A percentile compares a stretch with the other conserved stretches of the same genome.
phyloP scores from a whole-genome alignment of 2,329 filamentous ascomycete species.

The Botrytis byssoidea region DNA sequence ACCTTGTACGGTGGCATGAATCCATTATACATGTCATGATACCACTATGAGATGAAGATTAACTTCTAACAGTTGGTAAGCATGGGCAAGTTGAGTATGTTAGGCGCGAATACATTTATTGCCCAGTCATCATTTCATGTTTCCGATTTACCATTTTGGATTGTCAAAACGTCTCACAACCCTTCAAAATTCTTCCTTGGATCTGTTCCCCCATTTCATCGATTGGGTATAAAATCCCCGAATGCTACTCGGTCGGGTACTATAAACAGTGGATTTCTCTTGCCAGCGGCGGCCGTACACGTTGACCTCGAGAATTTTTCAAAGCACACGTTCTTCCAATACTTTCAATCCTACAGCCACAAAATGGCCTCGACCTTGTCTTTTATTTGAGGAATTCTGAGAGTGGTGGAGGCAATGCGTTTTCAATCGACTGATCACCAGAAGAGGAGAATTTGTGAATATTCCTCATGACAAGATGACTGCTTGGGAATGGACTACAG shows the following conservation, averaged over 20 bases:
- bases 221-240: conserved; percentile 12
- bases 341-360: not conserved
- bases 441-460: not conserved
- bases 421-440: not conserved
- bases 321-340: conserved; percentile 8
- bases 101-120: not conserved
- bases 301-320: conserved; percentile 10
- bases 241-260: conserved; percentile 7
- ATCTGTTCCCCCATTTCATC: conserved; percentile 7
- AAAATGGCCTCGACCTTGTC: not conserved
- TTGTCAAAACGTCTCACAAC: not conserved
- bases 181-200: not conserved
- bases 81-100: not conserved
- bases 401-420: not conserved
- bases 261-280: conserved; percentile 6
- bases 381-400: not conserved
- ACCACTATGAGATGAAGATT: not conserved
- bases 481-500: not conserved
- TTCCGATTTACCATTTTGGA: not conserved
- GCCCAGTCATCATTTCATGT: not conserved
- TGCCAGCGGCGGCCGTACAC: conserved; percentile 18
- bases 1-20: not conserved
- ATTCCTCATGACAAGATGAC: not conserved
- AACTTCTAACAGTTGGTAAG: not conserved
- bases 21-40: not conserved